Percentiles rank a stretch among this genome's conserved stretches.
These are phyloP conservation scores for Leptomonas seymouri DNA, from an alignment of 208 protist genomes.

Conservation along the genomic window DNA sequence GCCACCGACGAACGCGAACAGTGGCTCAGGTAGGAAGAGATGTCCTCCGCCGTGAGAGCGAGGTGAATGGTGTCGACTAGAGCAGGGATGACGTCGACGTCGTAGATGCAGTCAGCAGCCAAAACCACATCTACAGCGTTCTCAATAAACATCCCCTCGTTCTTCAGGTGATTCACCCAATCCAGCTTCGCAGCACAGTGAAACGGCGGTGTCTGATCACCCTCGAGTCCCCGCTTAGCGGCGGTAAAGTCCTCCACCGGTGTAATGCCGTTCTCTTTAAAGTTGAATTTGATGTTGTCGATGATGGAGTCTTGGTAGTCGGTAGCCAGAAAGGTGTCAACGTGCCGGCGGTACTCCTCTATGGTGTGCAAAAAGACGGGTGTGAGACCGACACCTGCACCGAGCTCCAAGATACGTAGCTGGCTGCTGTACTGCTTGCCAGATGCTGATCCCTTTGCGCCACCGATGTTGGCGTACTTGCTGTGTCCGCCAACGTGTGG, in stretches of 20 bases:
- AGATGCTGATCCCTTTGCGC: neutral
- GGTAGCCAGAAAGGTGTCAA: slow-evolving; percentile 50
- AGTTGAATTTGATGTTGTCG: slow-evolving; percentile 76
- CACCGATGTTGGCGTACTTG: neutral
- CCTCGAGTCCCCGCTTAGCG: slow-evolving; percentile 33
- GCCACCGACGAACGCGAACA: neutral
- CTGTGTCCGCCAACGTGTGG: neutral
- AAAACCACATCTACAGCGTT: slow-evolving; percentile 63
- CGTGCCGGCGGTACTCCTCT: slow-evolving; percentile 39
- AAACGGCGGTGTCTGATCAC: slow-evolving; percentile 28
- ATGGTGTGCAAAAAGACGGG: slow-evolving; percentile 56
- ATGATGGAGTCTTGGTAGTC: slow-evolving; percentile 76
- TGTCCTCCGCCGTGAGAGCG: slow-evolving; percentile 26
- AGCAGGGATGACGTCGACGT: slow-evolving; percentile 55
- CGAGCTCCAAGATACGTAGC: slow-evolving; percentile 75
- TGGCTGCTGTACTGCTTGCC: slow-evolving; percentile 22
- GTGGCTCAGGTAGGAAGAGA: slow-evolving; percentile 7
- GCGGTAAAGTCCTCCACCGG: slow-evolving; percentile 25
- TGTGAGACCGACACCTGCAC: slow-evolving; percentile 74
- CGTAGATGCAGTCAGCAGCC: slow-evolving; percentile 87
- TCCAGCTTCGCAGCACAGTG: slow-evolving; percentile 61
- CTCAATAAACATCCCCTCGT: slow-evolving; percentile 40
- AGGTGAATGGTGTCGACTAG: slow-evolving; percentile 60
- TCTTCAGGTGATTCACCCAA: slow-evolving; percentile 56
- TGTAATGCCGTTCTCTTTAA: slow-evolving; percentile 44